Base-by-base conservation (phyloP, 305 asterid genomes). In the Fraxinus sp. region DNA sequence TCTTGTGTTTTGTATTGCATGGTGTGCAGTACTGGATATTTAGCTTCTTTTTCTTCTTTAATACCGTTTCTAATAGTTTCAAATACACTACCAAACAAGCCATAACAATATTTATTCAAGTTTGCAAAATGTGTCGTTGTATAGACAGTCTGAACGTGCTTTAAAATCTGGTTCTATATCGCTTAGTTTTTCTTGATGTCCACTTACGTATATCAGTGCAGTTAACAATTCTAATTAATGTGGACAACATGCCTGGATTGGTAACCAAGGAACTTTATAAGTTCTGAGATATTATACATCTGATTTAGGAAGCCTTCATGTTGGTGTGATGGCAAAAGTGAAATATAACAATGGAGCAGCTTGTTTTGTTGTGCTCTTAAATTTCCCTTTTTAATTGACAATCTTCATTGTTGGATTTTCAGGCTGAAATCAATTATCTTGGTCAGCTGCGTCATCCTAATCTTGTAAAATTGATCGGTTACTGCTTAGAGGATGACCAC, bases 361-460 rank as follows among this genome's bases (percentile, higher is more conserved):
- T 35, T 49, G 9, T 83, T 36, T 41, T 64, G 74, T 46, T 80
- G 7, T 11, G 16, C 22, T 59, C 11, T 14, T 62, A 10, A 41
- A 72, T 30, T 52, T 74, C 11, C 18, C 44, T 37, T 6, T 79
- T 75, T 28, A 3, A 24, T 82, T 76, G 41, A 87, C 24, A 3
- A 70, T 11, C 37, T 73, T 72, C 70, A 59, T 39, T 83, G 82
- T 78, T 16, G 28, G 18, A 71, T 81, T 83, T 57, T 33, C 91
- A 92, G 97, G 94, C 97, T 6, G 94, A 92, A 84, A 89, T 92
- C 64, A 92, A 88, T 83, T 90, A 90, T 84, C 90, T 92, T 0
- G 97, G 97, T 46, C 94, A 92, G 86, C 80, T 92, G 1, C 91
- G 76, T 1, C 94, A 92, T 88, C 90, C 90, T 13, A 92, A 92